phyloP scores from a whole-genome alignment of 2,329 filamentous ascomycete species.

The Curvularia eragrostidis region DNA sequence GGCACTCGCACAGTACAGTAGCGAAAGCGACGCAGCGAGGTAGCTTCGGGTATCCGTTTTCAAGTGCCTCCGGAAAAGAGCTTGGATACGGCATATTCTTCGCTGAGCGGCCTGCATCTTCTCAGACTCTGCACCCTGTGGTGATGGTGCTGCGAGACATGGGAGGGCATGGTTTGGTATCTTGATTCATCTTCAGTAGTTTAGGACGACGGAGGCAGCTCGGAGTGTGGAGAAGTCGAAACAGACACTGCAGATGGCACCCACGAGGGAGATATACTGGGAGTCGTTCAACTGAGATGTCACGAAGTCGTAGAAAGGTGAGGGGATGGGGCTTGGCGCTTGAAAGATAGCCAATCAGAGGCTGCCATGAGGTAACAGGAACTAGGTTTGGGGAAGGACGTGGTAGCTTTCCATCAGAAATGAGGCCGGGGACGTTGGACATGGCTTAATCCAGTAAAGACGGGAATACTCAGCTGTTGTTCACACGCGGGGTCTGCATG shows the following conservation, averaged over 20 bases:
- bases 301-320: constrained; percentile 15
- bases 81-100: not conserved
- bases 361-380: constrained; percentile 25
- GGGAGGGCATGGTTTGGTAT: not conserved
- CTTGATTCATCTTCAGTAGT: not conserved
- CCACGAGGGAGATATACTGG: not conserved
- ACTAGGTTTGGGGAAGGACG: constrained; percentile 9
- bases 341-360: constrained; percentile 16
- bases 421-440: not conserved
- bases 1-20: not conserved
- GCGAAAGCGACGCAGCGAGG: not conserved
- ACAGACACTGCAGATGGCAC: not conserved
- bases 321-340: constrained; percentile 22
- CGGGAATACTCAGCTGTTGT: not conserved
- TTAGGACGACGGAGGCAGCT: not conserved
- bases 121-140: not conserved
- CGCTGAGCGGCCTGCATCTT: too few relatives aligned
- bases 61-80: not conserved
- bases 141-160: not conserved
- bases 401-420: not conserved
- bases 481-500: not conserved
- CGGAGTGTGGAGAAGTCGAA: not conserved
- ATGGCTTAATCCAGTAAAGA: not conserved
- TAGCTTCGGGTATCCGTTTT: not conserved
- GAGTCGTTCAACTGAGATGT: constrained; percentile 1